phyloP scores from a whole-genome alignment of 1,284 basidiomycete genomes.

The Melampsora americana region DNA sequence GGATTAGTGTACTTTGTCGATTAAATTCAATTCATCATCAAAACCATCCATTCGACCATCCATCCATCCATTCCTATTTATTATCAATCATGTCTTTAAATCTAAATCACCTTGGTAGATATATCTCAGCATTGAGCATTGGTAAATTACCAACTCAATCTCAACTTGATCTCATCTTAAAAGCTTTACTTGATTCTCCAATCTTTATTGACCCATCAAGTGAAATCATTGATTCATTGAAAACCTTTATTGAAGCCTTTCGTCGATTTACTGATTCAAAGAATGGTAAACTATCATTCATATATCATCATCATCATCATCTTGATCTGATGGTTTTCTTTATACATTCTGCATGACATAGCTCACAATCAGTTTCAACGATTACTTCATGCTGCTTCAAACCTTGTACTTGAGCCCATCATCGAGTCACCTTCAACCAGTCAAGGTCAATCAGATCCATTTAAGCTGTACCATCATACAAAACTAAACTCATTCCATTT shows the following conservation, averaged over 20 bases:
- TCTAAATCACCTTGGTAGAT: constrained; percentile 1
- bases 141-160: constrained; percentile 32
- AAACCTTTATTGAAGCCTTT: neutral
- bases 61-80: too few species aligned
- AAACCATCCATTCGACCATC: too few species aligned
- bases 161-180: constrained; percentile 17
- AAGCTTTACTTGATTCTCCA: constrained; percentile 18
- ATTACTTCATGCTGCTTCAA: constrained; percentile 4
- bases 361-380: constrained; percentile 19
- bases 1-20: too few species aligned
- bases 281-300: neutral
- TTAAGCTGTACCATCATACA: neutral
- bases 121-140: neutral
- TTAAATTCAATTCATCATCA: too few species aligned
- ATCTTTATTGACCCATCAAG: constrained; percentile 11
- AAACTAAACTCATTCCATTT: neutral
- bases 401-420: neutral
- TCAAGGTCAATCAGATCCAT: neutral
- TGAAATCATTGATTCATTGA: constrained; percentile 13
- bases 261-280: constrained; percentile 15
- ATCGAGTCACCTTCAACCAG: constrained; percentile 3
- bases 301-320: neutral
- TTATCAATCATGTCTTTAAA: neutral
- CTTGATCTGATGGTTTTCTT: neutral
- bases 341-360: neutral